phyloP scores from a whole-genome alignment of 1,284 basidiomycete genomes.

The Boletus albobrunnescens region DNA sequence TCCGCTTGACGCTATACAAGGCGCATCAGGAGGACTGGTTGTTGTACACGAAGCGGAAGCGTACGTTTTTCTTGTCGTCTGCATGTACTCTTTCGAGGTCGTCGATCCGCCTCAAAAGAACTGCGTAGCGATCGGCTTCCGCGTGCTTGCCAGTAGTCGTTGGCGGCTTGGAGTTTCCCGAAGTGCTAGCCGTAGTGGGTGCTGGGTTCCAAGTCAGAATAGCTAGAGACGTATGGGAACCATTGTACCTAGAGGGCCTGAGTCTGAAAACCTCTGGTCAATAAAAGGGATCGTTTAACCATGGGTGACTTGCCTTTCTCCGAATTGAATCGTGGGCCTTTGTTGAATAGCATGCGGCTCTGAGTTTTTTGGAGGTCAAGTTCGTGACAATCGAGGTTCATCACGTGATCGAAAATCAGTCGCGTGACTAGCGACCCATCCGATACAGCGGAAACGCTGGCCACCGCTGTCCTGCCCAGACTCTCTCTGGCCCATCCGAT shows the following conservation, averaged over 20 bases:
- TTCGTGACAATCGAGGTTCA: no score
- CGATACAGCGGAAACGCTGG: no score
- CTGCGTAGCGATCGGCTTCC: slow-evolving; percentile 45
- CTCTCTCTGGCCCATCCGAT: no score
- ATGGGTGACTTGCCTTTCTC: slow-evolving; percentile 35
- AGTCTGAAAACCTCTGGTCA: slow-evolving; percentile 8
- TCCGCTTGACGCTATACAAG: slow-evolving; percentile 51
- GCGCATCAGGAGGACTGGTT: neutral
- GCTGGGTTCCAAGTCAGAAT: slow-evolving; percentile 30
- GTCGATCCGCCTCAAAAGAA: slow-evolving; percentile 61
- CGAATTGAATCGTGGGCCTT: slow-evolving; percentile 39
- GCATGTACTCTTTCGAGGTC: slow-evolving; percentile 61
- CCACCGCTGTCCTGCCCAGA: no score
- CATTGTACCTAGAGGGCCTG: slow-evolving; percentile 40
- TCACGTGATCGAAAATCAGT: slow-evolving; percentile 29
- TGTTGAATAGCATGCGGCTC: slow-evolving; percentile 37
- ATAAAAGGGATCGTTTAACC: neutral
- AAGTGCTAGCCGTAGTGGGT: slow-evolving; percentile 32
- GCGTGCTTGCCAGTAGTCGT: slow-evolving; percentile 7
- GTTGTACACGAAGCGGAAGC: slow-evolving; percentile 16
- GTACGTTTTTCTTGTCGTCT: slow-evolving; percentile 63
- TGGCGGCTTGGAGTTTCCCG: slow-evolving; percentile 11
- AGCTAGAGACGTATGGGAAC: neutral
- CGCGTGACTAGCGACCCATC: no score
- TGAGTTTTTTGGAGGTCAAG: no score